Evolutionary conservation across 2,329 filamentous ascomycete species (phyloP), one percentile per base, ranked within the genome.

Genomic region (Phyllosticta citrichinensis): DNA sequence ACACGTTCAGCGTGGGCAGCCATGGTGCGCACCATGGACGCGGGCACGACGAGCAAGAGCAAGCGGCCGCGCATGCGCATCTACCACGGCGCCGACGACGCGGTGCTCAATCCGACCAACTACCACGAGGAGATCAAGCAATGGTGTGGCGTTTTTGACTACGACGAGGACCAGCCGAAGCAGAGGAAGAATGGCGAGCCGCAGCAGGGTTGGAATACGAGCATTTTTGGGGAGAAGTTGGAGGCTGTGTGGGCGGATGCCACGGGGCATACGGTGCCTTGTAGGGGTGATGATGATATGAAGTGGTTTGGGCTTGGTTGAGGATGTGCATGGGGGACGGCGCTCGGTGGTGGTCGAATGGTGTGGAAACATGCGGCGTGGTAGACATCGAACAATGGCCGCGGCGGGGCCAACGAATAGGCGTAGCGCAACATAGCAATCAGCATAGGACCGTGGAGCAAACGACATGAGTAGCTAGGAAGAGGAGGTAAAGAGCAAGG

Each of bases 51-150:
- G 2, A 47, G 14, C 6, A 8, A 47, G 14, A 47, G 35, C 35
- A 14, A 47, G 17, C 58, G 58, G 11, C 82, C 83, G 2, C 77
- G 75, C 60, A 81, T 85, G 77, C 80, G 82, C 68, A 77, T 84
- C 67, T 84, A 80, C 73, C 82, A 85, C 67, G 82, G 82, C 51
- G 78, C 76, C 47, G 70, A 68, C 2, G 82, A 85, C 67, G 70
- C 69, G 11, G 82, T 77, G 0, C 73, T 85, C 10, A 73, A 74
- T 57, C 78, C 78, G 17, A 75, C 77, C 65, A 84, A 84, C 70
- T 83, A 83, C 66, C 69, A 81, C 50, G 83, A 85, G 73, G 79
- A 79, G 14, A 62, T 71, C 17, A 71, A 72, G 65, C 69, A 72
- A 61, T 73, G 69, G 70, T 69, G 67, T 0, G 69, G 69, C 33